Base-by-base conservation (phyloP, 352 stramenopile species). In the Stramenopiles sp. region DNA sequence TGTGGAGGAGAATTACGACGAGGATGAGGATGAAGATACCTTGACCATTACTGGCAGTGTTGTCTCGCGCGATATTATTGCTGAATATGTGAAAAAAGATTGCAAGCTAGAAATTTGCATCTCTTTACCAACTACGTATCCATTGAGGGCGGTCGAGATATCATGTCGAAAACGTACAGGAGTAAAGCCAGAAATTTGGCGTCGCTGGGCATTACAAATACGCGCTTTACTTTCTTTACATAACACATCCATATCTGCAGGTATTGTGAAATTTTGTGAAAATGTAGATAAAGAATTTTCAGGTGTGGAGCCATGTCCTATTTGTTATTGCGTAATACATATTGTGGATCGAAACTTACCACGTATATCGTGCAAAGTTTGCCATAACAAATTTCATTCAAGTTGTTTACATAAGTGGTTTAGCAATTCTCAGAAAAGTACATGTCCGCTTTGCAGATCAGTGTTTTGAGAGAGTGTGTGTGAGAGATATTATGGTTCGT, bases 351-450 rank as follows among this genome's bases (percentile, higher is more conserved):
- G 94, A 88, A 87, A 86, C 0, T 83, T 95, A 77, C 91, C 91
- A 38, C 92, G 89, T 33, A 80, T 95, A 79, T 84, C 88, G 31
- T 95, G 91, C 87, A 95, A 94, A 82, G 95, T 90, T 32, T 95
- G 91, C 86, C 86, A 83, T 78, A 95, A 94, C 87, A 93, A 92
- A 84, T 95, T 95, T 85, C 91, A 95, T 86, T 93, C 92, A 83
- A 91, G 88, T 82, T 95, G 91, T 82, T 85, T 95, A 32, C 94
- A 95, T 89, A 94, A 95, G 86, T 95, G 91, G 90, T 95, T 95
- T 84, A 93, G 92, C 84, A 91, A 94, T 80, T 94, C 89, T 79
- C 89, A 89, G 84, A 95, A 95, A 85, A 94, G 93, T 88, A 94
- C 93, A 83, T 95, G 91, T 78, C 90, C 91, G 78, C 92, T 95